Percentiles rank a stretch among this genome's conserved stretches.
These are phyloP conservation scores for Sporothrix euskadiensis DNA, from an alignment of 2,329 filamentous ascomycete species.

Conservation along the genomic window DNA sequence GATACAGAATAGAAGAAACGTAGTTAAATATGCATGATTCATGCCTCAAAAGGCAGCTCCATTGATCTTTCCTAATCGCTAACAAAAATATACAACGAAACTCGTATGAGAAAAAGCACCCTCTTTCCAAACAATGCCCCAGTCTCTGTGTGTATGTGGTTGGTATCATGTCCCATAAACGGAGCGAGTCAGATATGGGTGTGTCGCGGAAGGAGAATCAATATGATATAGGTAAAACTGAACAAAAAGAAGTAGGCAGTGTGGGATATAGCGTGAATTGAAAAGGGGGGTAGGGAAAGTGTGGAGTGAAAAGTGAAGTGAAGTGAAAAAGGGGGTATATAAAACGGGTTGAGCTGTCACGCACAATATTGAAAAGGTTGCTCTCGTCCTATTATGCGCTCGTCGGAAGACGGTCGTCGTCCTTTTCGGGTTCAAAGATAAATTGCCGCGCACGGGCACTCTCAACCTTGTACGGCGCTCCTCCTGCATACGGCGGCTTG, in stretches of 20 bases:
- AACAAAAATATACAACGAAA: conserved; percentile 14
- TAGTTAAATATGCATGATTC: not conserved
- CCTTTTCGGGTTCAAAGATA: conserved; percentile 40
- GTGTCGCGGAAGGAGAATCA: not conserved
- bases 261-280: not conserved
- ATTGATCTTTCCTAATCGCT: conserved; percentile 23
- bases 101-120: not conserved
- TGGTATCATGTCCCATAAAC: not conserved
- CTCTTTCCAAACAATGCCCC: conserved; percentile 7
- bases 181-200: not conserved
- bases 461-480: conserved; percentile 38
- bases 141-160: not conserved
- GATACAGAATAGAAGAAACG: not conserved
- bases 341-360: not conserved
- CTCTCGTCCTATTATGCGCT: conserved; percentile 33
- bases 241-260: conserved; percentile 12
- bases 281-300: conserved; percentile 23
- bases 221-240: not conserved
- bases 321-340: conserved; percentile 28
- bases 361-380: not conserved
- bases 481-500: conserved; percentile 22
- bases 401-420: conserved; percentile 35
- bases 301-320: not conserved
- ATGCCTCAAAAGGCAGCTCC: not conserved
- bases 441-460: conserved; percentile 40